Evolutionary conservation across 345 rosid genomes (phyloP), one percentile per base, ranked within the genome.

Genomic region (Clausena lansium): DNA sequence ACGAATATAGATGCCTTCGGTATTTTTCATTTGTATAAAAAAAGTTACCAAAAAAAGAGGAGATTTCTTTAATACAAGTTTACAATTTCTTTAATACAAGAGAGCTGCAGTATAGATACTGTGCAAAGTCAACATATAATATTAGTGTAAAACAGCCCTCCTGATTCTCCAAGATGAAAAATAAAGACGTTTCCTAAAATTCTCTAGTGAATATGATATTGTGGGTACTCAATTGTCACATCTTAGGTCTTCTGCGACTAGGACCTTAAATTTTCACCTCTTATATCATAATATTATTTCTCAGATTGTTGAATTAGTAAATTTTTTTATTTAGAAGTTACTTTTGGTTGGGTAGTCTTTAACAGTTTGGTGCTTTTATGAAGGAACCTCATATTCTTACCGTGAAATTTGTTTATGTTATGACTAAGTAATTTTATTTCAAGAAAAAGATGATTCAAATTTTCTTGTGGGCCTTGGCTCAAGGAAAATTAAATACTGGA

Each of bases 371-470:
- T 74, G 58, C 9, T 74, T 28, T 39, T 73, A 41, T 41, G 38
- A 27, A 14, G 68, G 67, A 25, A 20, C 13, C 68, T 47, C 45
- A 5, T 62, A 25, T 30, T 63, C 38, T 28, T 74, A 61, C 22
- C 59, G 27, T 47, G 67, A 82, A 15, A 73, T 2, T 30, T 55
- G 50, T 58, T 19, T 74, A 28, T 63, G 58, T 30, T 22, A 5
- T 27, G 2, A 11, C 32, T 20, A 39, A 67, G 57, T 82, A 72
- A 67, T 57, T 71, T 70, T 78, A n/a, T n/a, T n/a, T n/a, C n/a
- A n/a, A n/a, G n/a, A n/a, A n/a, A n/a, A n/a, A n/a, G n/a, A n/a
- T n/a, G n/a, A n/a, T n/a, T n/a, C n/a, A n/a, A n/a, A n/a, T n/a
- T n/a, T n/a, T n/a, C n/a, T n/a, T n/a, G n/a, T n/a, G n/a, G n/a